A percentile compares a stretch with the other conserved stretches of the same genome.
Evolutionary conservation across 768 basidiomycete genomes (phyloP).

Genomic region (Tylopilus felleus): DNA sequence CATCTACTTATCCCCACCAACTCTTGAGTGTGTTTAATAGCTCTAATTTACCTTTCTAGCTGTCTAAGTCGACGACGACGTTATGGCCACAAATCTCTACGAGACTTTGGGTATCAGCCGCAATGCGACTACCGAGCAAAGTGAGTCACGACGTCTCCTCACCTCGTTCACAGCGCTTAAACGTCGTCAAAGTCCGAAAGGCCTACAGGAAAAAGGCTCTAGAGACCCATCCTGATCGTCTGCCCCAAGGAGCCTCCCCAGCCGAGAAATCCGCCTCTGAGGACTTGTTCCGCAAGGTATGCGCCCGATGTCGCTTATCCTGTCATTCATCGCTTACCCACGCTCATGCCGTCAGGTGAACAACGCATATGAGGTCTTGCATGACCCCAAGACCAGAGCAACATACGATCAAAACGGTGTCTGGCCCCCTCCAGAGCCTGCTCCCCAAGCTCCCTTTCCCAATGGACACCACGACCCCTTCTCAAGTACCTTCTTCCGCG

Average conservation of each 20-base stretch:
- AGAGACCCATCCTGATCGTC: conserved; percentile 73
- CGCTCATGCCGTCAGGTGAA: conserved; percentile 58
- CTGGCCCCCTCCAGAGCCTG: conserved; percentile 62
- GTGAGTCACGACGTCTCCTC: conserved; percentile 38
- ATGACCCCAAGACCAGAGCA: conserved; percentile 55
- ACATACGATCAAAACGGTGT: conserved; percentile 69
- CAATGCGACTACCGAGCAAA: conserved; percentile 59
- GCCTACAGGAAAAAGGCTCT: conserved; percentile 76
- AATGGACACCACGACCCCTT: conserved; percentile 19
- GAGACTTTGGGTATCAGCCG: conserved; percentile 52
- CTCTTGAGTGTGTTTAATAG: not conserved
- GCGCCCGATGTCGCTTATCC: not conserved
- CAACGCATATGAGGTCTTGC: conserved; percentile 76
- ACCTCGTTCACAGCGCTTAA: conserved; percentile 2
- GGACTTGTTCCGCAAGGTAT: conserved; percentile 50
- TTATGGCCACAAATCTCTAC: conserved; percentile 62
- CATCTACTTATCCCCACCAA: not conserved
- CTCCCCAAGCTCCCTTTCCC: conserved; percentile 12
- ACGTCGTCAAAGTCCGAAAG: conserved; percentile 52
- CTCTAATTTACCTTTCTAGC: not conserved
- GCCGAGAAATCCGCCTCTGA: conserved; percentile 59
- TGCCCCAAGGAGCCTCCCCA: conserved; percentile 51
- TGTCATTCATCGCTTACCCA: not conserved
- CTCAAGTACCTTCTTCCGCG: not conserved
- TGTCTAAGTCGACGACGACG: not conserved